Evolutionary conservation across 2,329 filamentous ascomycete genomes (phyloP).

Genomic region (Sarocladium strictum): DNA sequence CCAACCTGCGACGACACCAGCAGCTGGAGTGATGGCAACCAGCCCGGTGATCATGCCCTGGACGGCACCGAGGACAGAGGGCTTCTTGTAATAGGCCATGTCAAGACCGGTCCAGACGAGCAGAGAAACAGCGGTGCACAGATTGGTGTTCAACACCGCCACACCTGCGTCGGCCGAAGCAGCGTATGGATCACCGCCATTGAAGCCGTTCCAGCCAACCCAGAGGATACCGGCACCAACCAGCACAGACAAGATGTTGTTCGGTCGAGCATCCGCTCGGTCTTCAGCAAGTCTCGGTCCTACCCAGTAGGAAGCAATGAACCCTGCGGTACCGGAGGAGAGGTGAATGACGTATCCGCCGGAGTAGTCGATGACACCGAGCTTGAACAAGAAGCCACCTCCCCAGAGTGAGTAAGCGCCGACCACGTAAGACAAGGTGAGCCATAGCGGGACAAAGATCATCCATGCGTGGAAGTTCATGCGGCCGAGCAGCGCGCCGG

Average conservation of each 20-base stretch:
- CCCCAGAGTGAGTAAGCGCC: conserved; percentile 13
- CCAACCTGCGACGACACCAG: conserved; percentile 13
- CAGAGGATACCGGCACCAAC: conserved; percentile 13
- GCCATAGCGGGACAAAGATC: conserved; percentile 12
- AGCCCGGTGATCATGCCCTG: conserved; percentile 14
- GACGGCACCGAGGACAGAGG: conserved; percentile 11
- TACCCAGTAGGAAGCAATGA: conserved; percentile 13
- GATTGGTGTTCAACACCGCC: conserved; percentile 13
- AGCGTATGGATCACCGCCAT: conserved; percentile 13
- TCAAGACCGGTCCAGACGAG: conserved; percentile 11
- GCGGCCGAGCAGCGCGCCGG: conserved; percentile 12
- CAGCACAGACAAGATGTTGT: conserved; percentile 10
- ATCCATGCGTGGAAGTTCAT: conserved; percentile 14
- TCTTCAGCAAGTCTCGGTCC: conserved; percentile 11
- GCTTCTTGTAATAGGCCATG: conserved; percentile 12
- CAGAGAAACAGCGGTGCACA: conserved; percentile 13
- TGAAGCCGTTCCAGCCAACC: conserved; percentile 14
- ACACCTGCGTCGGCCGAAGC: conserved; percentile 13
- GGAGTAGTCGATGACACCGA: conserved; percentile 13
- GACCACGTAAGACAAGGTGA: conserved; percentile 12
- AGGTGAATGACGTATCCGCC: conserved; percentile 14
- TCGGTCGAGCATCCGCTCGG: conserved; percentile 10
- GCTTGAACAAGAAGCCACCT: conserved; percentile 12
- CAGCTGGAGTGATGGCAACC: conserved; percentile 13
- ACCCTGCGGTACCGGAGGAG: conserved; percentile 12